Evolutionary conservation across 805 yeast genomes (phyloP), one percentile per base, ranked within the genome.

Genomic region (Pichia ethanolica): DNA sequence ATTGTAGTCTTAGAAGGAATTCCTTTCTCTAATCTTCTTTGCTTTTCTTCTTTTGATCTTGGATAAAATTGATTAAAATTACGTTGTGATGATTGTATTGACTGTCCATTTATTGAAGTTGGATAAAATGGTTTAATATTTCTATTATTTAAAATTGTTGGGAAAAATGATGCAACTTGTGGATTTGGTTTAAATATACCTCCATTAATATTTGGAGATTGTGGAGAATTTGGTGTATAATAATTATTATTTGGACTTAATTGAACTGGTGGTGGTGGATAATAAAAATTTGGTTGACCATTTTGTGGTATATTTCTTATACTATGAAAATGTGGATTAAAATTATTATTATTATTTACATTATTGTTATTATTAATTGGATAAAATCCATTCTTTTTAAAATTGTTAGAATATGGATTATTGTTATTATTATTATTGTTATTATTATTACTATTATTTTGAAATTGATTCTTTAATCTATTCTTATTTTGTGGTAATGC

Each of bases 1-100:
- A 82, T 71, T 3, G 89, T 82, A 48, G 74, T 77, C 40, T 66
- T 66, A 3, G 88, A 80, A 14, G 79, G 76, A 25, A 65, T 63
- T 20, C 86, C 86, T 49, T 75, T 79, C 13, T 65, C 67, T 45
- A 74, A 55, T 51, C 62, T 63, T 49, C 57, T 57, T 45, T 53
- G 58, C 49, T 57, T 63, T 49, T 65, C 65, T 51, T 57, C 67
- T 44, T 62, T 58, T 42, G 62, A 52, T 43, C 58, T 58, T 42
- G 45, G 35, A 26, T 33, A 7, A 20, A 33, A 10, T 37, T 13
- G 34, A 14, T 26, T 20, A 32, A 34, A 25, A 13, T 34, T 30
- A 8, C 27, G 45, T 20, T 37, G 39, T 37, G 20, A 14, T 36
- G 2, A 32, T 26, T 40, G 43, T 39, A 39, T 26, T 30, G 41